A percentile compares a stretch with the other conserved stretches of the same genome.
These are phyloP conservation scores for Mrakia blollopis DNA, from an alignment of 768 basidiomycete species.

Conservation along the genomic window DNA sequence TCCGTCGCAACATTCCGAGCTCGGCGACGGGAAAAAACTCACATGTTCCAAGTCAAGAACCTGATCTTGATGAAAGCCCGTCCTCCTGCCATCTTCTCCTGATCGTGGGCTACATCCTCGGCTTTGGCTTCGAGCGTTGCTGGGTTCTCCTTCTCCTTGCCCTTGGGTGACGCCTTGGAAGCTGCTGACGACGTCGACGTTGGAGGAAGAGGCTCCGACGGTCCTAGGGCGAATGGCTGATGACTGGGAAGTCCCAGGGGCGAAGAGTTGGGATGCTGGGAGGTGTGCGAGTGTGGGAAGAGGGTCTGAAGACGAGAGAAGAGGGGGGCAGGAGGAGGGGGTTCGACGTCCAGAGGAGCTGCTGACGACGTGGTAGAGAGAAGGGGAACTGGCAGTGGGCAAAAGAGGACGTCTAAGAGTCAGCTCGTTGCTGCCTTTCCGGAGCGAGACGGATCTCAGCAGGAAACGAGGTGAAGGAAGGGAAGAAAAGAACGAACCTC, in stretches of 20 bases:
- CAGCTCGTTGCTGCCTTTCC: not conserved
- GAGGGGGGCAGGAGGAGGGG: constrained; percentile 19
- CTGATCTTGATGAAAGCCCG: constrained; percentile 21
- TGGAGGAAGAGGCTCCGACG: not conserved
- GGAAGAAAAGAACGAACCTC: not conserved
- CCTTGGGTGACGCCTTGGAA: not conserved
- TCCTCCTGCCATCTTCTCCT: constrained; percentile 14
- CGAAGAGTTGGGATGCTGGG: not conserved
- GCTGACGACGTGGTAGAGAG: not conserved
- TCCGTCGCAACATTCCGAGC: not conserved
- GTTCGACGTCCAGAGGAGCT: not conserved
- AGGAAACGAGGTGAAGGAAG: not conserved
- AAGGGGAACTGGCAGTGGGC: not conserved
- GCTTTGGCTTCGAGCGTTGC: not conserved
- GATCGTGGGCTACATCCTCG: not conserved
- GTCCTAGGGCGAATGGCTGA: not conserved
- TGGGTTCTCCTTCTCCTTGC: not conserved
- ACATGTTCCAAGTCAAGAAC: constrained; percentile 32
- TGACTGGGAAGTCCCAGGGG: not conserved
- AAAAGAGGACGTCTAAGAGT: not conserved
- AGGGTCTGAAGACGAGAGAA: constrained; percentile 29
- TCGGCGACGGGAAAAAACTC: not conserved
- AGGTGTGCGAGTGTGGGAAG: not conserved
- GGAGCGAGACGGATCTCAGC: no score
- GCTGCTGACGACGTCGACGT: not conserved